These are phyloP conservation scores for Elsinoe ampelina DNA, from an alignment of 2,329 filamentous ascomycete genomes.

Conservation along the genomic window DNA sequence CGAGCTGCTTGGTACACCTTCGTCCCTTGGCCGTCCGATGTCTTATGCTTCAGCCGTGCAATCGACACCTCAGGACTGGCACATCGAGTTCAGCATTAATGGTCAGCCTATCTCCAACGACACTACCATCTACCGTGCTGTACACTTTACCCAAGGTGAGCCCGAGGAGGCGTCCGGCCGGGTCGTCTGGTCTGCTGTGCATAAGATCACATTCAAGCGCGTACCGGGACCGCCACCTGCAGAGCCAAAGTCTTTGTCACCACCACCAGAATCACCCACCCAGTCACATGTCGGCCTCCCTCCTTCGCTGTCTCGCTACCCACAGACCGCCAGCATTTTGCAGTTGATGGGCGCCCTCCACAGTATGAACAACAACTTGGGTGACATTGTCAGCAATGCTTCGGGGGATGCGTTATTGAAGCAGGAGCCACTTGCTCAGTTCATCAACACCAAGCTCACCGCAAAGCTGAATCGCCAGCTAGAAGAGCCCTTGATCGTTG, in stretches of 20 bases:
- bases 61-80: slow-evolving; percentile 81
- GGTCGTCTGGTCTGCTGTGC: slow-evolving; percentile 81
- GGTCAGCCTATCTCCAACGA: slow-evolving; percentile 77
- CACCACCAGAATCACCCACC: slow-evolving; percentile 41
- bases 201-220: slow-evolving; percentile 84
- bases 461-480: slow-evolving; percentile 95
- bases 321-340: slow-evolving; percentile 77
- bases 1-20: slow-evolving; percentile 35
- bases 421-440: slow-evolving; percentile 78
- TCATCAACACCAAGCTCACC: slow-evolving; percentile 96
- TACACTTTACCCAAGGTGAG: slow-evolving; percentile 60
- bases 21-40: slow-evolving; percentile 49
- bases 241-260: slow-evolving; percentile 56
- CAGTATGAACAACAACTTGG: slow-evolving; percentile 83
- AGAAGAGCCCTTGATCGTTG: slow-evolving; percentile 92
- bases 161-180: slow-evolving; percentile 59
- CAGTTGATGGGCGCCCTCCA: slow-evolving; percentile 83
- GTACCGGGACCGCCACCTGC: slow-evolving; percentile 72
- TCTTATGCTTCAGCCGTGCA: slow-evolving; percentile 81
- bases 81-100: slow-evolving; percentile 88
- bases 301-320: slow-evolving; percentile 70
- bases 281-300: slow-evolving; percentile 57
- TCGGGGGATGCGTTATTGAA: slow-evolving; percentile 62
- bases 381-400: slow-evolving; percentile 77
- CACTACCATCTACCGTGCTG: slow-evolving; percentile 90